Evolutionary conservation across 768 basidiomycete genomes (phyloP).

Genomic region (Suillus cothurnatus): DNA sequence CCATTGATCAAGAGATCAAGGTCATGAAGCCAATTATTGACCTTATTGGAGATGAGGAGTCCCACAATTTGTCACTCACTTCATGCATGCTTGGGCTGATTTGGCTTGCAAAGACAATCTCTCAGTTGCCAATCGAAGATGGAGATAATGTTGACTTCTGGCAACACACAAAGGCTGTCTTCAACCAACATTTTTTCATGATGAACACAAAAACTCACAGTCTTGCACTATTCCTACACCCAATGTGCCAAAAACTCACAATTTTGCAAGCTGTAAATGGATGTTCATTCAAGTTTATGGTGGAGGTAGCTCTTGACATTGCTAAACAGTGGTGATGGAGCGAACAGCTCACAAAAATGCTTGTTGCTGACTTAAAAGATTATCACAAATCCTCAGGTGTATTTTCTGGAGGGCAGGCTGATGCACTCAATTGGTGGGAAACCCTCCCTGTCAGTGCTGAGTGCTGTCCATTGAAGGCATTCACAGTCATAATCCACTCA

Average conservation of each 20-base stretch:
- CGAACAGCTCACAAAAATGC: conserved; percentile 18
- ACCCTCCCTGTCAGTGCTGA: too few species aligned
- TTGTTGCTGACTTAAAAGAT: conserved; percentile 25
- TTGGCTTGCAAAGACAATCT: conserved; percentile 22
- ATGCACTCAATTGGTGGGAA: conserved; percentile 33
- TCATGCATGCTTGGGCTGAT: conserved; percentile 41
- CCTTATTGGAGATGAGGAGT: conserved; percentile 35
- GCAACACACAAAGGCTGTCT: conserved; percentile 26
- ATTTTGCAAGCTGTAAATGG: conserved; percentile 24
- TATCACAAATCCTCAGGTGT: conserved; percentile 24
- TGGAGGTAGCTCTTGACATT: conserved; percentile 21
- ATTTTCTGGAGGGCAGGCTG: conserved; percentile 23
- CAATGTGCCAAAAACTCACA: conserved; percentile 37
- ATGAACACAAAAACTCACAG: conserved; percentile 37
- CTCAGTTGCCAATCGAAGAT: conserved; percentile 17
- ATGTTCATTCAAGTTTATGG: conserved; percentile 15
- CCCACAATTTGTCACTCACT: conserved; percentile 26
- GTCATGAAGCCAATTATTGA: conserved; percentile 37
- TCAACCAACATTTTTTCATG: conserved; percentile 32
- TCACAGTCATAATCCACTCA: too few species aligned
- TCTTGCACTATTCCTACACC: conserved; percentile 39
- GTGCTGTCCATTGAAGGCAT: conserved; percentile 10
- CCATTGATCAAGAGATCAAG: conserved; percentile 29
- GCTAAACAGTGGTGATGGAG: conserved; percentile 31
- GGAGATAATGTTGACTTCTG: conserved; percentile 26